phyloP scores from a whole-genome alignment of 495 filamentous ascomycete species.

The Glonium stellatum region DNA sequence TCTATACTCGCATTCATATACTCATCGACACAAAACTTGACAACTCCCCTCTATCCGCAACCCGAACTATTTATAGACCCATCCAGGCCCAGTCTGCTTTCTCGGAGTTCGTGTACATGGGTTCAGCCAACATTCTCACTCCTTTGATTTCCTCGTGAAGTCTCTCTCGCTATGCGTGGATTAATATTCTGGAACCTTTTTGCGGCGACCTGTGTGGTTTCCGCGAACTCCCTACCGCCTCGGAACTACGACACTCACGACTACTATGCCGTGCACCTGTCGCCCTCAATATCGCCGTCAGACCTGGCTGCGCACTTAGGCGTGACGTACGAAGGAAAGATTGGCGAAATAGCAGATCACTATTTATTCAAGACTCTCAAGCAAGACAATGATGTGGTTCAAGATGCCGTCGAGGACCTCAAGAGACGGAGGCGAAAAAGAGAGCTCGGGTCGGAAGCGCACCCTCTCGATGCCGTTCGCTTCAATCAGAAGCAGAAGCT shows the following conservation, averaged over 20 bases:
- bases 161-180: constrained; percentile 38
- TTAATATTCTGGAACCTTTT: constrained; percentile 40
- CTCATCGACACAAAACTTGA: neutral
- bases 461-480: constrained; percentile 64
- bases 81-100: neutral
- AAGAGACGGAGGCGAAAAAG: constrained; percentile 55
- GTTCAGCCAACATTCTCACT: neutral
- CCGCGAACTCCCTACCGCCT: constrained; percentile 17
- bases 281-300: constrained; percentile 54
- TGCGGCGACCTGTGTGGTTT: constrained; percentile 37
- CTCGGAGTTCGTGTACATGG: neutral
- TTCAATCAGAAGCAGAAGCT: constrained; percentile 77
- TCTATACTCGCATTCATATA: neutral
- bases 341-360: constrained; percentile 75
- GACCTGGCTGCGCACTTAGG: constrained; percentile 68
- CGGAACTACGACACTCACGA: constrained; percentile 67
- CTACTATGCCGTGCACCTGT: constrained; percentile 85
- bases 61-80: too few species aligned
- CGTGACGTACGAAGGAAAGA: constrained; percentile 71
- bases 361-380: constrained; percentile 73
- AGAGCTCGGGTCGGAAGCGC: constrained; percentile 41
- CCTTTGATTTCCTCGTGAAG: neutral
- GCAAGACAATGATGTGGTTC: constrained; percentile 56
- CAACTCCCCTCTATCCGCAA: too few species aligned
- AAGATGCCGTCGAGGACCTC: constrained; percentile 51